Base-by-base conservation (phyloP, 495 filamentous ascomycete species). In the Hyaloscypha hepaticicola region DNA sequence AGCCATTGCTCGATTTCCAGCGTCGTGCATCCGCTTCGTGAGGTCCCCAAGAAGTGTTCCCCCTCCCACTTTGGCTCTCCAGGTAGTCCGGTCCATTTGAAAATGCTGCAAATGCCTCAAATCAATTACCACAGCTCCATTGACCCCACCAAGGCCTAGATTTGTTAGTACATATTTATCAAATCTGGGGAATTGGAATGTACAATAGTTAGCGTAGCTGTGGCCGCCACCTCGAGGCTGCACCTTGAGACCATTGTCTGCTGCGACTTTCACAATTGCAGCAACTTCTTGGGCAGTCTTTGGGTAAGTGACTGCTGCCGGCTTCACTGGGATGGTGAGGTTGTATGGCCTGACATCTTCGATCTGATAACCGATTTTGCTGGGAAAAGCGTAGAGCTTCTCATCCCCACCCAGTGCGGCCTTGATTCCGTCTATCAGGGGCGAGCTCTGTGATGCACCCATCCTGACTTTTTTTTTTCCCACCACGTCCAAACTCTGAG, bases 151-250 rank as follows among this genome's bases (percentile, higher is more conserved):
- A 27, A 65, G 57, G 21, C 55, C 66, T 68, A n/a, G 58, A 55
- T n/a, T 16, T 4, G 19, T 45, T 19, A 45, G 38, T 16, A 45
- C 19, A 45, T 45, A 45, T 45, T 4, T 19, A 16, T 8, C 29
- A 31, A 9, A 22, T 38, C 16, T 49, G 26, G 57, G 58, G 7
- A 74, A 16, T n/a, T n/a, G 74, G 9, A 12, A 24, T 21, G 9
- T 70, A 64, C 60, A 58, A 28, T 68, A 64, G 41, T 83, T 85
- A 1, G 78, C 86, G 75, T 88, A 91, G 22, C 85, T 89, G 68
- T 93, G 91, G 0, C 91, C 91, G 7, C 90, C 90, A 57, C 83
- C 85, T 66, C 80, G 83, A 14, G 89, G 38, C 38, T 45, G 38
- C 16, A 45, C 38, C 38, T 87, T 86, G 66, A 84, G 74, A 51